These are phyloP conservation scores for Actinomortierella ambigua DNA, from an alignment of 371 early-diverging fungal species.

Conservation along the genomic window DNA sequence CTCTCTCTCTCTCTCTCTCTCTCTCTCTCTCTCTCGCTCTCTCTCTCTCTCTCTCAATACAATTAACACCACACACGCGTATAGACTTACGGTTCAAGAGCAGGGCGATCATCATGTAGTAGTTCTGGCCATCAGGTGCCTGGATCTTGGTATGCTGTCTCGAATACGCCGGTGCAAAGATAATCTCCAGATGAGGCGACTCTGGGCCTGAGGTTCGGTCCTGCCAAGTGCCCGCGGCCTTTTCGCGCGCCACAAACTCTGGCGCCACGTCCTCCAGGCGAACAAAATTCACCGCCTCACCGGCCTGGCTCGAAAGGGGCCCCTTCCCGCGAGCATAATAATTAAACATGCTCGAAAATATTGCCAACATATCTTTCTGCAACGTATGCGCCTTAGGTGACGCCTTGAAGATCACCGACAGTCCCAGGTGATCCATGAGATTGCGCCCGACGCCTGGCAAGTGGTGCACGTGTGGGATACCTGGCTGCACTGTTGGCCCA, in stretches of 20 bases:
- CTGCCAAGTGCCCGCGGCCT: constrained; percentile 42
- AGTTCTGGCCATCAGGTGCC: constrained; percentile 15
- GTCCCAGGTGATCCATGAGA: constrained; percentile 46
- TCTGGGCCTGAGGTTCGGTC: constrained; percentile 32
- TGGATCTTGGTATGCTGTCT: constrained; percentile 14
- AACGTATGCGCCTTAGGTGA: constrained; percentile 4
- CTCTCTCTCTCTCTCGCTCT: too few relatives aligned
- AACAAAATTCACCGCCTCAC: constrained; percentile 25
- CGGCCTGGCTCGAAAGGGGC: constrained; percentile 14
- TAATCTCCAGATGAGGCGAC: constrained; percentile 31
- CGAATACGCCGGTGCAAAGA: constrained; percentile 14
- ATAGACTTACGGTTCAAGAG: constrained; percentile 30
- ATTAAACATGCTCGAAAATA: constrained; percentile 7
- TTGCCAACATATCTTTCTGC: too few relatives aligned
- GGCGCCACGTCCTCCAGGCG: constrained; percentile 41
- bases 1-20: too few relatives aligned
- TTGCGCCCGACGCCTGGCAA: constrained; percentile 48
- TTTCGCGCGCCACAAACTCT: constrained; percentile 45
- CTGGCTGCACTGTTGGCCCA: constrained; percentile 22
- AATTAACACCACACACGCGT: too few relatives aligned
- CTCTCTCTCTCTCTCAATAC: too few relatives aligned
- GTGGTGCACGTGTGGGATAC: constrained; percentile 40
- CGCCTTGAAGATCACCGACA: constrained; percentile 18
- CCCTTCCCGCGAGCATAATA: constrained; percentile 26
- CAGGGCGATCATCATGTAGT: constrained; percentile 19